Evolutionary conservation across 257 asterid species (phyloP), one percentile per base, ranked within the genome.

Genomic region (Fraxinus anomala): DNA sequence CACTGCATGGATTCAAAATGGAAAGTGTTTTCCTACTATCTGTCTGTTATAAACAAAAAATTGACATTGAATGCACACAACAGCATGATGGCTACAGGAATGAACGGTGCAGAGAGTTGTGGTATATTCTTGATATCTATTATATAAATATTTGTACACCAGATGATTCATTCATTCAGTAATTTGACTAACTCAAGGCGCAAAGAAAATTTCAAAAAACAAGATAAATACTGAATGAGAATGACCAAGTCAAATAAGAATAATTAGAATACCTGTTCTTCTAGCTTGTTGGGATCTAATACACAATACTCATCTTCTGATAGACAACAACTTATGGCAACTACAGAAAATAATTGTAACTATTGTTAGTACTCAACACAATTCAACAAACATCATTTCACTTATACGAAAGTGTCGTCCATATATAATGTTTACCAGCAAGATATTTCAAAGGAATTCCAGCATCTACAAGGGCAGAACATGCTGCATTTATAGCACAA

Each of bases 381-480:
- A 17, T 47, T 68, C 31, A 63, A 63, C 8, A 34, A 74, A 70
- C 66, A 17, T 40, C 11, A 40, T 24, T 47, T 67, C 30, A 63
- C 28, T 14, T 24, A 11, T 24, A 24, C 23, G 68, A 26, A 61
- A 61, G 13, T 21, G 16, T 12, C 16, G 34, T 33, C 17, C 26
- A 47, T 16, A 39, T 49, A 73, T 44, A 61, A 36, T 16, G 75
- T 61, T 77, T 90, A 92, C 99, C 97, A 40, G 97, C 96, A 56
- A 91, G 89, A 78, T 88, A 91, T 81, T 91, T 93, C 86, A 93
- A 84, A 79, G 97, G 98, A 83, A 95, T 85, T 26, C 97, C 98
- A 79, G 98, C 97, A 86, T 93, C 97, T 77, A 90, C 78, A 73
- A 95, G 97, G 68, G 99, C 99, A 82, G 94, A 93, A 81, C 97